Base-by-base conservation (phyloP, 2,329 filamentous ascomycete species). In the Coleophoma eucalyptorum region DNA sequence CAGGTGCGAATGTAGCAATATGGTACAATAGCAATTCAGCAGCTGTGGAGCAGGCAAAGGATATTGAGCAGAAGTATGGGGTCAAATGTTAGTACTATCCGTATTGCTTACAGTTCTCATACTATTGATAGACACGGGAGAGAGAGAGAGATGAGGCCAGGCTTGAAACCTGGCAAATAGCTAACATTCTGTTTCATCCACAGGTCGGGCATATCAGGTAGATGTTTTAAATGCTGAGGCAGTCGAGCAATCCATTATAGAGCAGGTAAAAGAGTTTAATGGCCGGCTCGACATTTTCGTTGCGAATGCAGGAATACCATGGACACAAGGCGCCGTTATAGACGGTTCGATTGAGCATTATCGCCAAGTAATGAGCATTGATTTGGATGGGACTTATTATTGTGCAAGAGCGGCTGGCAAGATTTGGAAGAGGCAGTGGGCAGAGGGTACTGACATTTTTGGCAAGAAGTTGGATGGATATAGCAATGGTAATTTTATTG, bases 301-400 rank as follows among this genome's bases (percentile, higher is more conserved):
- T 42, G 88, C 88, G 59, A 93, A 94, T 65, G 84, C 85, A 13
- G 88, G 88, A 47, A 84, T 91, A 47, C 78, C 84, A 1, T 91
- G 87, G 86, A 84, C 79, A 2, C 75, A 89, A 52, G 85, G 86
- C 0, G 66, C 83, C 8, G 82, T 87, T 64, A 74, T 89, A 34
- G 83, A 89, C 54, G 86, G 83, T 20, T 71, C 79, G 5, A 64
- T 84, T 16, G 77, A 81, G 16, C 79, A 82, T 60, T 89, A 88
- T 70, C 76, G 77, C 46, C 79, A 83, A 54, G 84, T 93, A 38
- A 75, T 90, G 58, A 72, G 75, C 44, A 86, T 87, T 46, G 88
- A 94, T 67, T 69, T 93, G 13, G 86, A 90, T 66, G 86, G 87
- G 46, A 86, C 86, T 38, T 90, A 87, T 70, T 93, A 89, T 76